Evolutionary conservation across 2,329 filamentous ascomycete genomes (phyloP).

Genomic region (Orbilia ellipsospora): DNA sequence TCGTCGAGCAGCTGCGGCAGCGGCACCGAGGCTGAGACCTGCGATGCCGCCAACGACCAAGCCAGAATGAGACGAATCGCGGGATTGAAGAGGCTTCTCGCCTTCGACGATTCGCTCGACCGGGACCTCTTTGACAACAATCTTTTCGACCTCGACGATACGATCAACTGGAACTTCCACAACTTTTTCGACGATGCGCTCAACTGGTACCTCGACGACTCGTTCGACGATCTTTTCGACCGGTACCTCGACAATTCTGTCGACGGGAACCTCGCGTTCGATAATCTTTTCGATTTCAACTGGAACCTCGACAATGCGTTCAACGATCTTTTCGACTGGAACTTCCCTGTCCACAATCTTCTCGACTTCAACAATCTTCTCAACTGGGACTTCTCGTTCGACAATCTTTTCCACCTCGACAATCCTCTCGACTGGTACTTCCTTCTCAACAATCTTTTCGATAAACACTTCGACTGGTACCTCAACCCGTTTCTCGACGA

Average conservation of each 20-base stretch:
- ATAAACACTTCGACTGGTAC: conserved; percentile 42
- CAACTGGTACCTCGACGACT: conserved; percentile 48
- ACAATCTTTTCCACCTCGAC: conserved; percentile 38
- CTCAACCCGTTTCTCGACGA: conserved; percentile 45
- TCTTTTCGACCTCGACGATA: conserved; percentile 47
- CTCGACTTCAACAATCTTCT: conserved; percentile 25
- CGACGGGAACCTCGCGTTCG: not conserved
- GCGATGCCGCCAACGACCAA: conserved; percentile 12
- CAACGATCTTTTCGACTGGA: conserved; percentile 38
- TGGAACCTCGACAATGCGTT: conserved; percentile 7
- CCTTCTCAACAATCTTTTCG: conserved; percentile 42
- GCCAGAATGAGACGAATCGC: conserved; percentile 13
- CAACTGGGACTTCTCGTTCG: conserved; percentile 23
- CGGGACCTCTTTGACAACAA: conserved; percentile 37
- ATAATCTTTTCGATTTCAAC: conserved; percentile 16
- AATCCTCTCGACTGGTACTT: conserved; percentile 29
- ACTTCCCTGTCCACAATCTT: conserved; percentile 41
- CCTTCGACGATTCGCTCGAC: conserved; percentile 40
- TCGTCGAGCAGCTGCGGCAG: conserved; percentile 23
- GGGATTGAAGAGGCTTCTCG: conserved; percentile 38
- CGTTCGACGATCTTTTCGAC: conserved; percentile 5
- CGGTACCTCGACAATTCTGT: conserved; percentile 5
- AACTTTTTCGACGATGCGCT: conserved; percentile 37
- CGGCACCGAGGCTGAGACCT: conserved; percentile 30
- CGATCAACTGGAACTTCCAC: conserved; percentile 36